Conservation (phyloP, 2,329 filamentous ascomycete species). For the Xenosphaeropsis pyriputrescens region DNA sequence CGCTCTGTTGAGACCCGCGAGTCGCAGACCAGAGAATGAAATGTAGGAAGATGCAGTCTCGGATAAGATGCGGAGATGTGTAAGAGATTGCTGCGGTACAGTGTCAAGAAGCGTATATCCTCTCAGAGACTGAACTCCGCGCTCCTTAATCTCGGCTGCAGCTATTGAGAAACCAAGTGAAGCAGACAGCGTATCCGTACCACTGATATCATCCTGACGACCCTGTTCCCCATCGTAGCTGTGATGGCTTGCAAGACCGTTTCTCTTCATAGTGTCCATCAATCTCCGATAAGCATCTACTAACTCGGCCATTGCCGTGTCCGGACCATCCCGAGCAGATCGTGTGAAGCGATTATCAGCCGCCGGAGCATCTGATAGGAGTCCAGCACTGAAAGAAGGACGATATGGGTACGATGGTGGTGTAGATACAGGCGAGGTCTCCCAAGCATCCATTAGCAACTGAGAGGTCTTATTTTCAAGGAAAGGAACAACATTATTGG, state of each 20-base stretch:
- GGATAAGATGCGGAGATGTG: conserved; percentile 73
- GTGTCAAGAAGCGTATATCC: conserved; percentile 68
- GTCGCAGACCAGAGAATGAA: conserved; percentile 55
- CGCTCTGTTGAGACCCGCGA: conserved; percentile 42
- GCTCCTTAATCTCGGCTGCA: conserved; percentile 80
- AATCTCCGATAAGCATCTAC: conserved; percentile 44
- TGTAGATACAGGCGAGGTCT: neutral
- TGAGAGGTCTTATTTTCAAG: conserved; percentile 20
- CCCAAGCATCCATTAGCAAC: conserved; percentile 1
- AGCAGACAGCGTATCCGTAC: conserved; percentile 44
- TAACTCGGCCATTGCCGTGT: conserved; percentile 35
- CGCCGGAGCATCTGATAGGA: neutral
- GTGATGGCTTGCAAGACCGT: conserved; percentile 30
- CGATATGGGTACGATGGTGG: neutral
- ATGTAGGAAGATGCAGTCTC: conserved; percentile 83
- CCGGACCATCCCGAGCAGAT: conserved; percentile 23
- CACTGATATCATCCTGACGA: conserved; percentile 28
- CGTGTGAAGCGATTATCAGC: conserved; percentile 13
- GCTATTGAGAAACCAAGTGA: conserved; percentile 75
- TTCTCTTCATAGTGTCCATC: conserved; percentile 40
- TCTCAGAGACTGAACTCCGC: conserved; percentile 61
- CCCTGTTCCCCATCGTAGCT: conserved; percentile 16
- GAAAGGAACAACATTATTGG: conserved; percentile 30
- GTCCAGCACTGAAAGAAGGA: neutral
- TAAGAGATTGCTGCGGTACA: conserved; percentile 70